Evolutionary conservation across 2,329 filamentous ascomycete species (phyloP).

Genomic region (Fonsecaea monophora): DNA sequence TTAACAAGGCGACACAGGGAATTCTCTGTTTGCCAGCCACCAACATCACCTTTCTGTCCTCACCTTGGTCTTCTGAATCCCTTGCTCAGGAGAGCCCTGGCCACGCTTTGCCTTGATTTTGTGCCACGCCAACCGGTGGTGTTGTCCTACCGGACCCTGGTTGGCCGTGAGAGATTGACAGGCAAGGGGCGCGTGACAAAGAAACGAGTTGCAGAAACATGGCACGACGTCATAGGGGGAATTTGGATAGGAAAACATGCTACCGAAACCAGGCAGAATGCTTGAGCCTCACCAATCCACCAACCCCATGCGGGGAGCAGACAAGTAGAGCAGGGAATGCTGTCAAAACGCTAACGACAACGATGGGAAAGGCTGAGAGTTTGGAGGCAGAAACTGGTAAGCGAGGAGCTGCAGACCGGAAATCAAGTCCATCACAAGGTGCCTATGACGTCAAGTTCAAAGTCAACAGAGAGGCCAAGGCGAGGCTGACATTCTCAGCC

Average conservation of each 20-base stretch:
- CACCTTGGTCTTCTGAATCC: neutral
- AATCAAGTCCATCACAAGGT: conserved; percentile 12
- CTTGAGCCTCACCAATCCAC: conserved; percentile 4
- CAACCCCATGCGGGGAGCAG: neutral
- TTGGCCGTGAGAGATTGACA: neutral
- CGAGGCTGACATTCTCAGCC: conserved; percentile 3
- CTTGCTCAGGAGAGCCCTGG: conserved; percentile 6
- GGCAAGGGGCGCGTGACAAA: conserved; percentile 10
- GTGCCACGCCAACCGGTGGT: conserved; percentile 5
- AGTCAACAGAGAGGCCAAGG: neutral
- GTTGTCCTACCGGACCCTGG: conserved; percentile 10
- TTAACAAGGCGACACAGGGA: conserved; percentile 6
- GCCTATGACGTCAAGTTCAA: neutral
- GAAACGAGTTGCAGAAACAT: conserved; percentile 20
- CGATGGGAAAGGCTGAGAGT: neutral
- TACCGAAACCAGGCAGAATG: conserved; percentile 24
- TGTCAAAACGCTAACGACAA: neutral
- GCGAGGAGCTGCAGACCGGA: conserved; percentile 6
- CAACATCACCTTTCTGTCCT: conserved; percentile 4
- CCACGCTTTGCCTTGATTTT: conserved; percentile 18
- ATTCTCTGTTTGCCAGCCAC: conserved; percentile 11
- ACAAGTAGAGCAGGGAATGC: neutral
- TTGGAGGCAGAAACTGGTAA: conserved; percentile 8
- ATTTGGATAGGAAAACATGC: conserved; percentile 12
- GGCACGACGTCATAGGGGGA: conserved; percentile 24